Evolutionary conservation across 2,329 filamentous ascomycete species (phyloP), one percentile per base, ranked within the genome.

Genomic region (Diplodia seriata): DNA sequence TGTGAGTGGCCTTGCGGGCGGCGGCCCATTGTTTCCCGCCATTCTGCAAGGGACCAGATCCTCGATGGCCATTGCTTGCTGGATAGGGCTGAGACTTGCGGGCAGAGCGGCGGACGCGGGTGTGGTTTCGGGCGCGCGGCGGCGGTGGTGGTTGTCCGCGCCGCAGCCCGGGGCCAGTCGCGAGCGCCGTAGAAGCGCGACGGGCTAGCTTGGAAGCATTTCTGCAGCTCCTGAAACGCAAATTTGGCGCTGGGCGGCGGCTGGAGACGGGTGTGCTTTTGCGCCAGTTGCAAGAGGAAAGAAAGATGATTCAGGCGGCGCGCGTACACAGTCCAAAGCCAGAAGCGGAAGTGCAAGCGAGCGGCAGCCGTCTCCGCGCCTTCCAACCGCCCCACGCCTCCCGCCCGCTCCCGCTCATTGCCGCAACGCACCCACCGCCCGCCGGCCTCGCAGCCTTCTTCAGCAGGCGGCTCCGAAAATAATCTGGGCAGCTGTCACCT

Each of bases 361-460:
- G 47, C 29, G 53, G 33, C 12, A 18, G 18, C 51, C 40, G 26
- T 57, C 64, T 26, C 53, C 64, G 43, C 63, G 64, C 53, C 53
- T 36, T 38, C 36, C 40, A 29, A 33, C 64, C 43, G 43, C 43
- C 43, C 43, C 43, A 47, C 43, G 43, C 43, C 43, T 47, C 43
- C 64, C 64, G 54, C 20, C 53, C 64, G 57, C 59, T 63, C 59
- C 59, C 59, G 59, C 47, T 33, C 59, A 51, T 38, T 36, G 29
- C 59, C 43, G 33, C 23, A n/a, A 51, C 59, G 31, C 50, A 49
- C 40, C 38, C 56, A 12, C 56, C 40, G 23, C 38, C 4, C 18
- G 18, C n/a, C 57, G 57, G 57, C 57, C 57, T 43, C 26, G 23
- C 40, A 49, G 56, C 47, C 29, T n/a, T 33, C 29, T 63, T 51